Base-by-base conservation (phyloP, 108 stramenopile species). In the Chaetoceros muelleri region DNA sequence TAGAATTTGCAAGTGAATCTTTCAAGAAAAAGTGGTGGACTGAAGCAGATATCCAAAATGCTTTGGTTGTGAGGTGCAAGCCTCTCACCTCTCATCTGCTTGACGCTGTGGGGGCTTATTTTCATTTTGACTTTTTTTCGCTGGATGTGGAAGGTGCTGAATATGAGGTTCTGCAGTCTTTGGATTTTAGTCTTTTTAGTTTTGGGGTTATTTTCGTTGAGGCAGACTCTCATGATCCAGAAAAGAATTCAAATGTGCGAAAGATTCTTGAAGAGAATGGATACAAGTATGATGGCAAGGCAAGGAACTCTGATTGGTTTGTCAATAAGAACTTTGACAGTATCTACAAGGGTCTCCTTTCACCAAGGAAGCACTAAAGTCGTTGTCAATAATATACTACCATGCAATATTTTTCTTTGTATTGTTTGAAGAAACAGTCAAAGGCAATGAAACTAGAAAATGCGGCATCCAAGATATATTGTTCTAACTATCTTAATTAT, bases 91-190 rank as follows among this genome's bases (percentile, higher is more conserved):
- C 57, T 54, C 21, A 58, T n/a, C 18, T 65, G 2, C 31, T 20
- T 40, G 20, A 21, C 7, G 24, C n/a, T 20, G 53, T 30, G 23
- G 30, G 30, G 16, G 21, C 44, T 3, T 20, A 17, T 2, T 40
- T 17, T 5, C 51, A 60, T 25, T 59, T 66, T 56, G 64, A 65
- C 34, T 71, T 61, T 30, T 55, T 60, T 40, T 56, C 53, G 0
- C 56, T 71, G 46, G 70, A 71, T 57, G 60, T 71, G 1, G 70
- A 71, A 46, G 70, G 70, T 24, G 61, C 70, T 0, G 70, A 71
- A 52, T 17, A 28, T 19, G n/a, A 49, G 21, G 48, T 53, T 18
- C 18, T 64, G 29, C 3, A 45, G 5, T 58, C 57, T 8, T 5
- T 58, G 7, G 57, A 58, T 24, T 47, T 58, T 45, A 24, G 24